Base-by-base conservation (phyloP, 139 green algal genomes). In the Eudorina sp. region DNA sequence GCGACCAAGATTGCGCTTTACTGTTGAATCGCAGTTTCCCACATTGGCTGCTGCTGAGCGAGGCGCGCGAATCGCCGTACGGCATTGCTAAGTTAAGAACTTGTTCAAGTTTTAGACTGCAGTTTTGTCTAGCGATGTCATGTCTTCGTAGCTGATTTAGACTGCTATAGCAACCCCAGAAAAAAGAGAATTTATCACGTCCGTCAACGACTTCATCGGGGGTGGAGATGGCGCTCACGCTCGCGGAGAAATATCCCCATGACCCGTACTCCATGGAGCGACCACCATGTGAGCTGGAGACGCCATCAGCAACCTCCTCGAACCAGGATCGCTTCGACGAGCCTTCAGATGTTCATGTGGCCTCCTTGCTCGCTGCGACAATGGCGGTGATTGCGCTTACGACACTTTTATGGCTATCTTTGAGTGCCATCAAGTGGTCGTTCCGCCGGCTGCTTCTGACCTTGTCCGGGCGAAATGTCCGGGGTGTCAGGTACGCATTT, bases 201-300 rank as follows among this genome's bases (percentile, higher is more conserved):
- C n/a, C n/a, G n/a, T n/a, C n/a, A n/a, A n/a, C n/a, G n/a, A n/a
- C n/a, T n/a, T n/a, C n/a, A n/a, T n/a, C n/a, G n/a, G n/a, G n/a
- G n/a, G n/a, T n/a, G n/a, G n/a, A n/a, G 11, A 81, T 81, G 73
- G 46, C 34, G n/a, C 31, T 81, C 2, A 64, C 73, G 8, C 73
- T 81, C 43, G 46, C 45, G 29, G 73, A 81, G 31, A 81, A 81
- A 23, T 16, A 62, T 41, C 5, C 27, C 14, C 64, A 45, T 43
- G 38, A 46, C n/a, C 2, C 73, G 29, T 45, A 27, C 43, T 9
- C 31, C 36, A 18, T 34, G 21, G 41, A 53, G 14, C 31, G 70
- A 13, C 40, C 13, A 21, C 25, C 14, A 41, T 79, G 43, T 7
- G 38, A 79, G 34, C 36, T 79, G 23, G 70, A 79, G 3, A 19